Percentiles rank a stretch among this genome's conserved stretches.
These are phyloP conservation scores for Penicillium sp. DNA, from an alignment of 2,329 filamentous ascomycete species.

Conservation along the genomic window DNA sequence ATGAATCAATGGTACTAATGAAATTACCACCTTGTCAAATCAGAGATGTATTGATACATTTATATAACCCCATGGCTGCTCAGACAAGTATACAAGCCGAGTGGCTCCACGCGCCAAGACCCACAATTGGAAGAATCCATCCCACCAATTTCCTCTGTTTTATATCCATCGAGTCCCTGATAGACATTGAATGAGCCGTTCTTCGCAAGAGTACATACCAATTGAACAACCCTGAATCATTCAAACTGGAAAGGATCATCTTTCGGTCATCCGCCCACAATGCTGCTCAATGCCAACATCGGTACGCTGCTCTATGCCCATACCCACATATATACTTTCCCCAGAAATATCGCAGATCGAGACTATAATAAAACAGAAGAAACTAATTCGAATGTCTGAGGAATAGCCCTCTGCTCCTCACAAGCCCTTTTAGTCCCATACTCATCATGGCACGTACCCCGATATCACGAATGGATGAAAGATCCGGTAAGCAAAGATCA, in stretches of 20 bases:
- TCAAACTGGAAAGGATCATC: not conserved
- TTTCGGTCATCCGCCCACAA: conserved; percentile 9
- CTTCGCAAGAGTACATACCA: not conserved
- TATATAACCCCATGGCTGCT: not conserved
- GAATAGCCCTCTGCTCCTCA: conserved; percentile 63
- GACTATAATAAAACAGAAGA: not conserved
- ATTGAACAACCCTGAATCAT: not conserved
- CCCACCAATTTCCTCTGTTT: not conserved
- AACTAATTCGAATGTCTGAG: not conserved
- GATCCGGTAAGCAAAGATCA: conserved; percentile 53
- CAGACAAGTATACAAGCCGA: not conserved
- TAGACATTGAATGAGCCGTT: not conserved
- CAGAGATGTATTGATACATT: not conserved
- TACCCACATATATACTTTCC: not conserved
- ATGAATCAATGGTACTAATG: conserved; percentile 9
- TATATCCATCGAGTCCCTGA: not conserved
- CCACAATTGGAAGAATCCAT: conserved; percentile 15
- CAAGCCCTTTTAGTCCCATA: conserved; percentile 79
- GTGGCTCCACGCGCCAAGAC: conserved; percentile 13
- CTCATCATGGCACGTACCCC: conserved; percentile 72
- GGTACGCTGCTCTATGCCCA: conserved; percentile 21
- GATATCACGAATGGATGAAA: conserved; percentile 91
- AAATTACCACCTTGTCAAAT: not conserved
- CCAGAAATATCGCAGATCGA: not conserved
- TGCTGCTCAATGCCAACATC: conserved; percentile 36